Evolutionary conservation across 495 filamentous ascomycete genomes (phyloP).

Genomic region (Penicillium waksmanii): DNA sequence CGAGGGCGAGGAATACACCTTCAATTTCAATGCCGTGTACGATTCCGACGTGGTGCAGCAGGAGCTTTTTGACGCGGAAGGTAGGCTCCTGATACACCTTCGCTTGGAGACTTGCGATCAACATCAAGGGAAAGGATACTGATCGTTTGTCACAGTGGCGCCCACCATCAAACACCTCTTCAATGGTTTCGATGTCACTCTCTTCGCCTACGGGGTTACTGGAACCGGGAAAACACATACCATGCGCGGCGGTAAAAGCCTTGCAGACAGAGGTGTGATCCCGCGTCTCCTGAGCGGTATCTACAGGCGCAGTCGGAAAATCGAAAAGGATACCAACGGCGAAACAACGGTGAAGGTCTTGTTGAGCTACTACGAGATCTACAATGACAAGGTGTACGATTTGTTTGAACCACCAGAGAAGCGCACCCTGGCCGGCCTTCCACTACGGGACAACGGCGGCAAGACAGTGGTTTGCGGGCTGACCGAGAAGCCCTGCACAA

Average conservation of each 20-base stretch:
- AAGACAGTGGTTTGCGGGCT: constrained; percentile 93
- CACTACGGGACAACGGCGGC: constrained; percentile 82
- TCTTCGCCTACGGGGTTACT: constrained; percentile 96
- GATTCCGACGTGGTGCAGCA: constrained; percentile 78
- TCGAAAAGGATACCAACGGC: constrained; percentile 80
- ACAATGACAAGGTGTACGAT: constrained; percentile 95
- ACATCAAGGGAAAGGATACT: constrained; percentile 19
- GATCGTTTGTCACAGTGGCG: constrained; percentile 54
- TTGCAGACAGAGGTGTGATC: constrained; percentile 90
- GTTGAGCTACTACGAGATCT: constrained; percentile 97
- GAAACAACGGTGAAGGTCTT: constrained; percentile 74
- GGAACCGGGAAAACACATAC: constrained; percentile 98
- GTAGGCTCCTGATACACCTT: constrained; percentile 47
- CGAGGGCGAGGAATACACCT: constrained; percentile 84
- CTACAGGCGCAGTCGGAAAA: constrained; percentile 82
- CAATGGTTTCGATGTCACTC: constrained; percentile 87
- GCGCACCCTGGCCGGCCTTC: constrained; percentile 80
- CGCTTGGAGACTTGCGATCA: background rate
- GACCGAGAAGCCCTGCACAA: constrained; percentile 81
- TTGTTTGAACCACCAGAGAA: constrained; percentile 91
- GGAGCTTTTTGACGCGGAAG: constrained; percentile 84
- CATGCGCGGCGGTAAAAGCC: constrained; percentile 90
- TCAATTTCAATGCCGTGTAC: constrained; percentile 95
- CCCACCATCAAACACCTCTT: constrained; percentile 89
- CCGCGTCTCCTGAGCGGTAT: constrained; percentile 85